Conservation (phyloP, 257 asterid species). For the Scutellaria barbata region DNA sequence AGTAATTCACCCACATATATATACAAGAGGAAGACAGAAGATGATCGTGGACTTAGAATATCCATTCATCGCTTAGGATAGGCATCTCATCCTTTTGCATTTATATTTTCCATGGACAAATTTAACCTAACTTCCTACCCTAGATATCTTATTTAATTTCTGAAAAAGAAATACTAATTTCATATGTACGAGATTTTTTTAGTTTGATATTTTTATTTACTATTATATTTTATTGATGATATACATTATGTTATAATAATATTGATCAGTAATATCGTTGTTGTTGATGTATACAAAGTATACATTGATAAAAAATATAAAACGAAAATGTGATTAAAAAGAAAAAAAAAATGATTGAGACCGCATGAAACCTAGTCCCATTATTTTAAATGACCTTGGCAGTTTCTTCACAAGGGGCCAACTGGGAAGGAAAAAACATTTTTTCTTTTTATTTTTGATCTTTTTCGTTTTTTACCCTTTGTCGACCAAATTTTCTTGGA, state of each 20-base stretch:
- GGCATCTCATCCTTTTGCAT: constrained; percentile 21
- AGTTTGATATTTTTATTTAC: no score
- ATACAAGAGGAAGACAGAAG: constrained; percentile 37
- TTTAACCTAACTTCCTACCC: neutral
- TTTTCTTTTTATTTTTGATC: no score
- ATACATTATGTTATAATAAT: no score
- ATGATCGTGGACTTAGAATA: constrained; percentile 43
- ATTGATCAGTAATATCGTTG: no score
- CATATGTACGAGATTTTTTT: no score
- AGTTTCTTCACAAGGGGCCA: constrained; percentile 17
- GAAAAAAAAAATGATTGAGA: neutral
- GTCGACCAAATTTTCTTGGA: no score
- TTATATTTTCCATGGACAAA: neutral
- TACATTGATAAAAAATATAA: neutral
- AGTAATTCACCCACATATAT: constrained; percentile 6
- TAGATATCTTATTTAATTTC: constrained; percentile 22
- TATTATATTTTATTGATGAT: no score
- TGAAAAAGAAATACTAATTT: neutral
- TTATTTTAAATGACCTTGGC: neutral
- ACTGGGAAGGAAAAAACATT: neutral
- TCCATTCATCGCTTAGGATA: constrained; percentile 39
- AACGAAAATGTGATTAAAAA: neutral
- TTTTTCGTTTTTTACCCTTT: neutral
- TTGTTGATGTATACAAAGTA: neutral
- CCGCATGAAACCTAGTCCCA: constrained; percentile 2